phyloP scores from a whole-genome alignment of 2,329 filamentous ascomycete species.

The Pestalotiopsis fici region DNA sequence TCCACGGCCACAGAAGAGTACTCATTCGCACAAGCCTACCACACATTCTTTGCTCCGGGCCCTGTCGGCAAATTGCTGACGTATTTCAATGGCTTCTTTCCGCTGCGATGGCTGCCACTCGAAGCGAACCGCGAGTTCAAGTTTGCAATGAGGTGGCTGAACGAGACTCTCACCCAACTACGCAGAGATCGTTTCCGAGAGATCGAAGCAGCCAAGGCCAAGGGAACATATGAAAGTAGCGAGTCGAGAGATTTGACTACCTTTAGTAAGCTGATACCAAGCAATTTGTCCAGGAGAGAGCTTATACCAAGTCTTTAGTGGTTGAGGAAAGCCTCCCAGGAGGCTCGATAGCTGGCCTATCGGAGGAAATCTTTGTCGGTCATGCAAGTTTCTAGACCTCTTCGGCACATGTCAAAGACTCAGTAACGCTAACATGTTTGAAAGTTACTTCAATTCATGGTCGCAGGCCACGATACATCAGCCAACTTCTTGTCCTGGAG shows the following conservation, averaged over 20 bases:
- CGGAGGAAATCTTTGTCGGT: constrained; percentile 12
- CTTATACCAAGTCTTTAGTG: not conserved
- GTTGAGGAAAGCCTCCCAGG: constrained; percentile 14
- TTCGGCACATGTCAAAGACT: not conserved
- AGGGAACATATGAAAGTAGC: constrained; percentile 8
- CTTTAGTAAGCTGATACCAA: not conserved
- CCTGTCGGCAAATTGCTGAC: constrained; percentile 11
- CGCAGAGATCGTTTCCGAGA: not conserved
- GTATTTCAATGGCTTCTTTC: constrained; percentile 14
- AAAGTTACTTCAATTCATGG: constrained; percentile 14
- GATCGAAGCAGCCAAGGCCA: not conserved
- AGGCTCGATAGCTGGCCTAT: constrained; percentile 14
- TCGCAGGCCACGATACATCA: constrained; percentile 18
- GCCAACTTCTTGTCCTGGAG: constrained; percentile 17
- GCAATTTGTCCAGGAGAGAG: not conserved
- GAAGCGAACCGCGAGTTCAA: constrained; percentile 15
- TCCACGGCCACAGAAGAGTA: not conserved
- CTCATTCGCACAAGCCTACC: constrained; percentile 16
- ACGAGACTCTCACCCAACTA: constrained; percentile 2
- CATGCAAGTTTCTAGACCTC: not conserved
- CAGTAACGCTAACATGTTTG: not conserved
- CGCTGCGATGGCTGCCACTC: constrained; percentile 16
- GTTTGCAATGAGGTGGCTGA: constrained; percentile 15
- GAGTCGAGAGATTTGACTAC: constrained; percentile 13
- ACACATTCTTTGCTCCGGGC: constrained; percentile 11